Evolutionary conservation across 2,329 filamentous ascomycete genomes (phyloP).

Genomic region (Diaporthe citriasiana): DNA sequence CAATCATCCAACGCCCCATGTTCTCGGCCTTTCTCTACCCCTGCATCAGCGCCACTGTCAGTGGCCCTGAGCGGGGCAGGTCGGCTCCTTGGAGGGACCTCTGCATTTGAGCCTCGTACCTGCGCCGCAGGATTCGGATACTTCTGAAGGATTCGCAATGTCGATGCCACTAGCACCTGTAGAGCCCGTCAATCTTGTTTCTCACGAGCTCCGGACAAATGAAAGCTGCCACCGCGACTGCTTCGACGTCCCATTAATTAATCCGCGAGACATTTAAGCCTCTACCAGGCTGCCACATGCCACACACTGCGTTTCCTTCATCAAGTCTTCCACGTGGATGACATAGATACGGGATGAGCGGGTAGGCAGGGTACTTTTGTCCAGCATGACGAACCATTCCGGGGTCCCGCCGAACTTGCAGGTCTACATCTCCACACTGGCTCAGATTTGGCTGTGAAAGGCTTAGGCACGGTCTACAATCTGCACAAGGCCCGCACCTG

Average conservation of each 20-base stretch:
- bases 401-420: slow-evolving; percentile 29
- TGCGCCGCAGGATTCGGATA: slow-evolving; percentile 37
- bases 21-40: slow-evolving; percentile 4
- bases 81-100: slow-evolving; percentile 16
- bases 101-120: slow-evolving; percentile 35
- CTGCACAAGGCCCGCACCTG: slow-evolving; percentile 19
- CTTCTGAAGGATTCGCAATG: slow-evolving; percentile 32
- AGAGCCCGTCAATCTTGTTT: slow-evolving; percentile 37
- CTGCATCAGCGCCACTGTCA: slow-evolving; percentile 14
- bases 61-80: slow-evolving; percentile 23
- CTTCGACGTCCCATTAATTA: slow-evolving; percentile 7
- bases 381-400: slow-evolving; percentile 10
- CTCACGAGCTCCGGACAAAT: slow-evolving; percentile 28
- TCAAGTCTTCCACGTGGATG: slow-evolving; percentile 17
- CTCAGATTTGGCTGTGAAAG: slow-evolving; percentile 2
- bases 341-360: slow-evolving; percentile 9
- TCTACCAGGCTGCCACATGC: background rate
- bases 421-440: slow-evolving; percentile 17
- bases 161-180: slow-evolving; percentile 28
- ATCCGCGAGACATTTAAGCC: background rate
- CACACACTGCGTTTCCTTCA: slow-evolving; percentile 6
- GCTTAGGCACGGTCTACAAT: slow-evolving; percentile 23
- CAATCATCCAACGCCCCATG: slow-evolving; percentile 4
- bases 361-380: slow-evolving; percentile 22
- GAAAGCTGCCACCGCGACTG: slow-evolving; percentile 9